Evolutionary conservation across 495 filamentous ascomycete genomes (phyloP), one percentile per base, ranked within the genome.

Genomic region (Aspergillus haitiensis): DNA sequence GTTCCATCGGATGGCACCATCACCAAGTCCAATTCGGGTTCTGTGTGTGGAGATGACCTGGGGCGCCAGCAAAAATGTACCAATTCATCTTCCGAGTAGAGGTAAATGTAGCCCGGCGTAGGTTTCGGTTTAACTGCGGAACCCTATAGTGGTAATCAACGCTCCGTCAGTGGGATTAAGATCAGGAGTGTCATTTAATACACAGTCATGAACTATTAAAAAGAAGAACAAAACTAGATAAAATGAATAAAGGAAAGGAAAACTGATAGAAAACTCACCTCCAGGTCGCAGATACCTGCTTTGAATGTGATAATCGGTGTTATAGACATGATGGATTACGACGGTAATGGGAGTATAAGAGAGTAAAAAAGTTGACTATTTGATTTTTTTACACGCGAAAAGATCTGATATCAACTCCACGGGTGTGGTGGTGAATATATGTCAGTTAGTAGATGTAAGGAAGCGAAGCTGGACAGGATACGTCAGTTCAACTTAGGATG

Each of bases 41-140:
- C 78, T 52, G 84, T 79, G 64, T 86, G 73, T 32, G 84, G 81
- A 52, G 81, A 78, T 68, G 76, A 82, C 44, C 86, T 81, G 9
- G 83, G 78, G 52, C 93, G 89, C 95, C 95, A 99, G 83, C 93
- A 98, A 75, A 99, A 95, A 78, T 97, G 93, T 65, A 93, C 81
- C 45, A 98, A 82, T 2, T 97, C 95, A 84, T 97, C 94, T 81
- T 96, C 93, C 47, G 81, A 81, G 76, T 92, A 97, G 56, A 99
- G 87, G 72, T 95, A 99, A 70, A 98, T 85, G 73, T 94, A 94
- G 58, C 95, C 95, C 5, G 88, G 86, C 0, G 82, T 87, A 6
- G 84, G 75, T 59, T 84, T 78, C 3, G 91, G 84, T 60, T 82
- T 84, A 62, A 96, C 78, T 64, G 83, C 88, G 64, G 80, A 78